These are phyloP conservation scores for Lactuca sativa DNA, from an alignment of 129 eudicot species.

Conservation along the genomic window DNA sequence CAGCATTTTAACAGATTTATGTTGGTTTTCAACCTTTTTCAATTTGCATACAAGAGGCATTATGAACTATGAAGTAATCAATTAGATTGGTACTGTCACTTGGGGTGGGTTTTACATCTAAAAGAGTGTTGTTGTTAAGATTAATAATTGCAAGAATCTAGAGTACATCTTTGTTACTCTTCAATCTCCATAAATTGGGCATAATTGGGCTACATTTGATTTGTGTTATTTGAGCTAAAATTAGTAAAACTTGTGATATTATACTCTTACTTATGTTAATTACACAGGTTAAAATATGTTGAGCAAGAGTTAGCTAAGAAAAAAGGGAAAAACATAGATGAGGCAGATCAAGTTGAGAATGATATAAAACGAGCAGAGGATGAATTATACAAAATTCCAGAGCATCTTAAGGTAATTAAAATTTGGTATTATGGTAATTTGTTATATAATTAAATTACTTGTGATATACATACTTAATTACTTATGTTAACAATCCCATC, in stretches of 20 bases:
- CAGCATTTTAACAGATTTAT: constrained; percentile 15
- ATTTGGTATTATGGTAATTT: not conserved
- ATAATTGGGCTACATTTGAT: no score
- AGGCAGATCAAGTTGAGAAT: constrained; percentile 64
- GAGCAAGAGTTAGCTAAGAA: constrained; percentile 98
- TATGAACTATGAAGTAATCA: no score
- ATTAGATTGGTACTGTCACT: not conserved
- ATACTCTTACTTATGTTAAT: no score
- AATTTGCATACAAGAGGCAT: not conserved
- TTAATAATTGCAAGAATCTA: not conserved
- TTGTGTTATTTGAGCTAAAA: no score
- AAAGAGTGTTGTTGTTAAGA: no score
- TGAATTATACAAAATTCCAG: constrained; percentile 86
- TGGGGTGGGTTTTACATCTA: no score
- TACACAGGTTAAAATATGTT: constrained; percentile 74
- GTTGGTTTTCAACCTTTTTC: not conserved
- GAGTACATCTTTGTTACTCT: not conserved
- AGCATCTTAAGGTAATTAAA: constrained; percentile 72
- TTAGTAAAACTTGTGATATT: not conserved
- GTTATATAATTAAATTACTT: not conserved
- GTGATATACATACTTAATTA: not conserved
- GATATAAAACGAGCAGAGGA: constrained; percentile 82
- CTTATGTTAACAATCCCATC: constrained; percentile 12
- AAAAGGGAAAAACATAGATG: constrained; percentile 75
- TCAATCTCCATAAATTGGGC: not conserved